phyloP scores from a whole-genome alignment of 1,284 basidiomycete species.

The Cryptococcus sp. region DNA sequence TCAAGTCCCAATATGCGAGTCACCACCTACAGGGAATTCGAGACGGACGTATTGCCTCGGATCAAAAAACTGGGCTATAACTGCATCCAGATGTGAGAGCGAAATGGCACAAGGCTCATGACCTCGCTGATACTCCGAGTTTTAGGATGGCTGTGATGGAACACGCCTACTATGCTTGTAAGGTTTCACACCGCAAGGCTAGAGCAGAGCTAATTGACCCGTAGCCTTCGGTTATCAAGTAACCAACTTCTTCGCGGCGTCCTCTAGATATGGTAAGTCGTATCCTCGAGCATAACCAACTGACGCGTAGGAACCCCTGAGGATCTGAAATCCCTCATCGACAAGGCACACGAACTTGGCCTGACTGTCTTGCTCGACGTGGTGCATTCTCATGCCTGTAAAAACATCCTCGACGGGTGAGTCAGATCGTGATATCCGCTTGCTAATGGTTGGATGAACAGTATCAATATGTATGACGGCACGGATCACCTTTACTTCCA shows the following conservation, averaged over 20 bases:
- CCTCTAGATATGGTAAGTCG: conserved; percentile 73
- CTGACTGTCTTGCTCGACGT: conserved; percentile 92
- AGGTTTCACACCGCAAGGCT: conserved; percentile 41
- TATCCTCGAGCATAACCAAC: not conserved
- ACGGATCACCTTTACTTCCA: conserved; percentile 98
- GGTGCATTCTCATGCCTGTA: conserved; percentile 97
- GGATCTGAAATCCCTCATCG: conserved; percentile 91
- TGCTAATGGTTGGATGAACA: conserved; percentile 21
- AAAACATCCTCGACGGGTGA: conserved; percentile 86
- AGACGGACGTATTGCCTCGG: conserved; percentile 75
- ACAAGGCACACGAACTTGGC: conserved; percentile 90
- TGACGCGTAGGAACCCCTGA: conserved; percentile 69
- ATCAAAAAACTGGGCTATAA: conserved; percentile 95
- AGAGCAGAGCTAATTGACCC: conserved; percentile 8
- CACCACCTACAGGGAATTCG: conserved; percentile 96
- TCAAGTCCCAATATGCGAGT: conserved; percentile 84
- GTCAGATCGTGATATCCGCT: conserved; percentile 7
- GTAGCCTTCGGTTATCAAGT: conserved; percentile 96
- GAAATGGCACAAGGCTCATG: not conserved
- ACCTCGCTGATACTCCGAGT: conserved; percentile 12
- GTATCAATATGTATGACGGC: conserved; percentile 93
- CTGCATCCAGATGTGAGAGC: conserved; percentile 74
- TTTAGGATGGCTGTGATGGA: conserved; percentile 89
- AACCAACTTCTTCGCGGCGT: conserved; percentile 96
- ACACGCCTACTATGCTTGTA: conserved; percentile 97